A percentile compares a stretch with the other conserved stretches of the same genome.
Evolutionary conservation across 2,329 filamentous ascomycete genomes (phyloP).

Genomic region (Trichoderma arundinaceum): DNA sequence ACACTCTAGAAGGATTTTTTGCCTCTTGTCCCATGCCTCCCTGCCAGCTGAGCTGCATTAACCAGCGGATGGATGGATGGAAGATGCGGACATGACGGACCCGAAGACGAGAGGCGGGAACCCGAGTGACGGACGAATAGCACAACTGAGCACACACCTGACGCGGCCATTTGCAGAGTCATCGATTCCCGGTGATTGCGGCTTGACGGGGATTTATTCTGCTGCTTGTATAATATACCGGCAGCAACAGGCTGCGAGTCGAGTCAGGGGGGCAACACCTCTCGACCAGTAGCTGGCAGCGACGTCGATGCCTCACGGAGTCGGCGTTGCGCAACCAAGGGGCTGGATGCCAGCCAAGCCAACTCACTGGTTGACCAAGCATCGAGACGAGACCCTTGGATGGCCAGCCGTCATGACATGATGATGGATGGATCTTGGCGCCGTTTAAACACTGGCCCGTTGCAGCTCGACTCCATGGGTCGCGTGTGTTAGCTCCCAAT

Average conservation of each 20-base stretch:
- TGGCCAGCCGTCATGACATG: conserved; percentile 1
- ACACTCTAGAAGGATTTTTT: neutral
- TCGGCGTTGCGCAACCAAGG: conserved; percentile 15
- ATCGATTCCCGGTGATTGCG: neutral
- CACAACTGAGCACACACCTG: neutral
- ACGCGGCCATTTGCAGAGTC: neutral
- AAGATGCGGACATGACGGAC: conserved; percentile 12
- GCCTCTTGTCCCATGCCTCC: neutral
- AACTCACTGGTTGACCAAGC: conserved; percentile 20
- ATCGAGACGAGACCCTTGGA: conserved; percentile 3
- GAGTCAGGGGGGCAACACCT: conserved; percentile 14
- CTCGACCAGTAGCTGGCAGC: conserved; percentile 17
- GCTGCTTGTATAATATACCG: neutral
- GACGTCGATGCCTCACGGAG: neutral
- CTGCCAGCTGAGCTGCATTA: conserved; percentile 10
- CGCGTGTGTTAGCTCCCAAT: neutral
- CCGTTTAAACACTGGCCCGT: conserved; percentile 5
- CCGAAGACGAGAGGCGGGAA: conserved; percentile 2
- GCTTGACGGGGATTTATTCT: neutral
- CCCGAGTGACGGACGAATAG: neutral
- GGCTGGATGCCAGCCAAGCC: conserved; percentile 12
- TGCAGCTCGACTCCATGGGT: conserved; percentile 15
- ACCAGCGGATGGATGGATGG: neutral
- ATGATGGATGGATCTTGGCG: conserved; percentile 8
- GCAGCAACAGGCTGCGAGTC: neutral